Evolutionary conservation across 1,139 yeast species (phyloP).

Genomic region (Suhomyces terraborum): DNA sequence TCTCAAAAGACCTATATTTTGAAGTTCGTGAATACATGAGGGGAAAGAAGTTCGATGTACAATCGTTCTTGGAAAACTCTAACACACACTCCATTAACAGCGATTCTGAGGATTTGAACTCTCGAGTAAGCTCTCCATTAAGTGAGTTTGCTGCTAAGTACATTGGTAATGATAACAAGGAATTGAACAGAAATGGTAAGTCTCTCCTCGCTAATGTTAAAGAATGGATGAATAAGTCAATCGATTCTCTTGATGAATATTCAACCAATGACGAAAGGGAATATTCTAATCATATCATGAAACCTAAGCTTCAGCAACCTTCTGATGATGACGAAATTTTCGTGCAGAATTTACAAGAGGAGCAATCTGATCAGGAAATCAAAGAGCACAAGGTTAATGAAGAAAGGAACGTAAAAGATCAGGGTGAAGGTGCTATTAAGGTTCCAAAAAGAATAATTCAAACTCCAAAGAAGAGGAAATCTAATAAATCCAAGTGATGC

Average conservation of each 20-base stretch:
- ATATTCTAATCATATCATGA: constrained; percentile 3
- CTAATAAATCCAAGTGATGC: constrained; percentile 1
- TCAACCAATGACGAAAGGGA: constrained; percentile 20
- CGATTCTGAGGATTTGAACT: constrained; percentile 34
- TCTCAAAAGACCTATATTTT: constrained; percentile 78
- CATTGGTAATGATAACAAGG: constrained; percentile 56
- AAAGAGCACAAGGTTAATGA: background rate
- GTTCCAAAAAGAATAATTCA: too few species aligned
- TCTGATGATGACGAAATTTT: constrained; percentile 6
- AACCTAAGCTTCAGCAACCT: constrained; percentile 10
- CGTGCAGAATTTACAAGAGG: background rate
- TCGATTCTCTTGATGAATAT: constrained; percentile 22
- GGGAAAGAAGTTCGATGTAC: constrained; percentile 49
- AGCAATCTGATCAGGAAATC: background rate
- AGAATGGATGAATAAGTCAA: constrained; percentile 59
- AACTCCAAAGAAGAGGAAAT: constrained; percentile 5
- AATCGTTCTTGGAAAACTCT: constrained; percentile 31
- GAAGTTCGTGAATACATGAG: constrained; percentile 77
- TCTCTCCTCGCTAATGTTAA: constrained; percentile 63
- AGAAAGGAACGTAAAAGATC: background rate
- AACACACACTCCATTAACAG: constrained; percentile 21
- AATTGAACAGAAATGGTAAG: constrained; percentile 35
- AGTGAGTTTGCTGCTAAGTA: constrained; percentile 63
- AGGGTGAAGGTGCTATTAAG: too few species aligned
- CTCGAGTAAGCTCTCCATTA: constrained; percentile 51